Evolutionary conservation across 495 filamentous ascomycete species (phyloP), one percentile per base, ranked within the genome.

Genomic region (Articulospora tetracladia): DNA sequence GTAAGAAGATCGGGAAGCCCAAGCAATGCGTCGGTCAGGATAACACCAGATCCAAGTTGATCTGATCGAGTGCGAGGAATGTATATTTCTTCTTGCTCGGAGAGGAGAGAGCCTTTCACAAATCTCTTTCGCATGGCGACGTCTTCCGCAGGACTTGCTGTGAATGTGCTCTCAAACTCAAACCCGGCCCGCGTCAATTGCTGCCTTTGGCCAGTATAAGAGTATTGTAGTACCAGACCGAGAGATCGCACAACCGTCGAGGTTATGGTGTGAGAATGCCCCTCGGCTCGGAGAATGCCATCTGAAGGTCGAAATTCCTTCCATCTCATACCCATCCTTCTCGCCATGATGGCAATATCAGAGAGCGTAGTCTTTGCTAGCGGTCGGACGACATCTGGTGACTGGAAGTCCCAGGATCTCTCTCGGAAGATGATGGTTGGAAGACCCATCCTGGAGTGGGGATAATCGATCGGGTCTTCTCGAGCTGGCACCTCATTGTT

Each of bases 321-420:
- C 72, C 71, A 74, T 50, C 57, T 54, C 72, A 73, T 74, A 13
- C 72, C 72, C 41, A 73, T 56, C 12, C 71, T 58, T 27, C 71
- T 53, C 11, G 68, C 69, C 20, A 73, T 58, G 27, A 73, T 55
- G 15, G 67, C 69, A 34, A 73, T 61, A 53, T 70, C 69, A 7
- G 59, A 63, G 3, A 73, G 32, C 2, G 65, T 70, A 15, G 61
- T 63, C n/a, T 47, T 55, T 8, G 69, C 69, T 27, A 70, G 57
- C 15, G 71, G 71, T 26, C 65, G 65, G 1, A 72, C 63, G 11
- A 73, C 60, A 32, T 73, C 71, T 52, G 70, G 71, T 19, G 66
- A 52, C 27, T 70, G 68, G 48, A 74, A 74, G 47, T 72, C 71
- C 71, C 71, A 74, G 1, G 69, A 73, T 13, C 64, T 57, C 22